These are phyloP conservation scores for Salvia splendens DNA, from an alignment of 257 asterid genomes.

Conservation along the genomic window DNA sequence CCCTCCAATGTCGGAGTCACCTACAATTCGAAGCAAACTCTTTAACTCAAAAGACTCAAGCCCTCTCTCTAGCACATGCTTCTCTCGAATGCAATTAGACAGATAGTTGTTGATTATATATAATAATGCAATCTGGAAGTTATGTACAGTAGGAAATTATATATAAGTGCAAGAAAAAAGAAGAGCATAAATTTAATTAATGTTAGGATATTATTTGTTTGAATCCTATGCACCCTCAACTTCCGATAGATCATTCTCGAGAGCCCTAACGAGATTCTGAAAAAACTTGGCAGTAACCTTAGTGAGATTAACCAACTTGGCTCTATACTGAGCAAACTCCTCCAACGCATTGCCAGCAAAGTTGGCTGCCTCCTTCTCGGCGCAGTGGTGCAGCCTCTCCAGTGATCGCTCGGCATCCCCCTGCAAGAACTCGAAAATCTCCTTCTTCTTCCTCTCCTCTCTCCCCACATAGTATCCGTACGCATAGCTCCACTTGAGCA, in stretches of 20 bases:
- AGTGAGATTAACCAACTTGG: conserved; percentile 20
- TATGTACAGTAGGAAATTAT: too few species aligned
- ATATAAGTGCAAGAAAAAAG: too few species aligned
- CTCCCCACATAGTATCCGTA: conserved; percentile 42
- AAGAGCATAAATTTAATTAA: too few species aligned
- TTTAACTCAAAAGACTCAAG: too few species aligned
- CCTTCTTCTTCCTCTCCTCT: conserved; percentile 5
- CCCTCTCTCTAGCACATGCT: too few species aligned
- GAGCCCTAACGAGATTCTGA: conserved; percentile 37
- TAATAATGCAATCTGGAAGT: too few species aligned
- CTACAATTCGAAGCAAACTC: too few species aligned
- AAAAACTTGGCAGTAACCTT: conserved; percentile 20
- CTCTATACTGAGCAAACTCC: neutral
- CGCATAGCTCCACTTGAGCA: conserved; percentile 50
- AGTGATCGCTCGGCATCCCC: conserved; percentile 45
- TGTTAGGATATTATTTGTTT: too few species aligned
- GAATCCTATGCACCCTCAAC: neutral
- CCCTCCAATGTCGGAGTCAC: too few species aligned
- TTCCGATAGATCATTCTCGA: conserved; percentile 40
- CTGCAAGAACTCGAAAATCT: conserved; percentile 44
- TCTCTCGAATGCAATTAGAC: too few species aligned
- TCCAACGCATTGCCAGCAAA: too few species aligned
- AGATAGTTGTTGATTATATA: too few species aligned
- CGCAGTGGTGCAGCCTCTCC: conserved; percentile 52
- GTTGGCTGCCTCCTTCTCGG: conserved; percentile 36